Evolutionary conservation across 2,329 filamentous ascomycete species (phyloP).

Genomic region (Pseudogymnoascus sp.): DNA sequence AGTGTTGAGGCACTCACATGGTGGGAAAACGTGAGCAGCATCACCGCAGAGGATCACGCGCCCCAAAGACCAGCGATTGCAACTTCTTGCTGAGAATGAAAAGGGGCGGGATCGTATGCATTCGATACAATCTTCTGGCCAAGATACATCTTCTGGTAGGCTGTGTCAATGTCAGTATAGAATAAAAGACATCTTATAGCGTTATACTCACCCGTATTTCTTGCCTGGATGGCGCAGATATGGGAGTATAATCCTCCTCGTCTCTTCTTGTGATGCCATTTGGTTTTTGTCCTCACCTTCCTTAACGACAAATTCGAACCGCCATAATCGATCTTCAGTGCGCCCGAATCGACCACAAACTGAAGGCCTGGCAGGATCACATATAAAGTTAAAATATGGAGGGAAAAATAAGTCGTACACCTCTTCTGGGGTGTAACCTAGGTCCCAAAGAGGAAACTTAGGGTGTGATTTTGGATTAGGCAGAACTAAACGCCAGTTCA

Average conservation of each 20-base stretch:
- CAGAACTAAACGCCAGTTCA: conserved; percentile 24
- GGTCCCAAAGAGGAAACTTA: conserved; percentile 25
- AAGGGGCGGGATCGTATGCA: conserved; percentile 40
- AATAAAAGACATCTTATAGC: background rate
- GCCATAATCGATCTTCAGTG: conserved; percentile 25
- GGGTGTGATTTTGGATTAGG: conserved; percentile 26
- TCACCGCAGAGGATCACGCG: conserved; percentile 41
- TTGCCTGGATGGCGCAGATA: conserved; percentile 26
- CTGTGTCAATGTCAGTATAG: background rate
- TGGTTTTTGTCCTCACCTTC: conserved; percentile 25
- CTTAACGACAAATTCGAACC: conserved; percentile 31
- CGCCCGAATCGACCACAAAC: conserved; percentile 27
- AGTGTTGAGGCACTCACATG: conserved; percentile 28
- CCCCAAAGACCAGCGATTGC: conserved; percentile 39
- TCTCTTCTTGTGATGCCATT: conserved; percentile 24
- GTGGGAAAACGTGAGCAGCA: conserved; percentile 46
- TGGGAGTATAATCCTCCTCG: conserved; percentile 25
- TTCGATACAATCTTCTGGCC: conserved; percentile 40
- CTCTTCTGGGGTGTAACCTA: conserved; percentile 23
- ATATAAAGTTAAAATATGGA: conserved; percentile 24
- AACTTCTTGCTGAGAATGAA: conserved; percentile 37
- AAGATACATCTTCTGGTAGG: conserved; percentile 27
- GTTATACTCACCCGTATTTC: conserved; percentile 12
- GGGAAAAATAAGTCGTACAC: conserved; percentile 29
- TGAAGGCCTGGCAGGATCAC: conserved; percentile 23